phyloP scores from a whole-genome alignment of 2,329 filamentous ascomycete genomes.

The Dendryphion nanum region DNA sequence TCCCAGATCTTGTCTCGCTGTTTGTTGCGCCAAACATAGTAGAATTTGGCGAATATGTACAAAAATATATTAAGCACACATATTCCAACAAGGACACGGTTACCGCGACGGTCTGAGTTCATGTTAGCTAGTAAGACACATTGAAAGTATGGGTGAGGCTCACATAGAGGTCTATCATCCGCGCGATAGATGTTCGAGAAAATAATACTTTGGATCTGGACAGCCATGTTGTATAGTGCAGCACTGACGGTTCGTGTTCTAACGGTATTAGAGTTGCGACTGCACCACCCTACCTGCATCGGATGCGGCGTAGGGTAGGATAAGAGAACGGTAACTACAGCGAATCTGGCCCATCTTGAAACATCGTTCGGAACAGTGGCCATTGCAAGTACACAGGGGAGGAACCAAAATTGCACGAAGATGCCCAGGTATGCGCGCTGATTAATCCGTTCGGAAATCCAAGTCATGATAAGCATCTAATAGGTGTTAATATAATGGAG shows the following conservation, averaged over 20 bases:
- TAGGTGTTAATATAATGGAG: constrained; percentile 41
- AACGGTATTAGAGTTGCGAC: constrained; percentile 40
- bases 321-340: constrained; percentile 38
- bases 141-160: neutral
- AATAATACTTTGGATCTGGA: constrained; percentile 49
- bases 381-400: constrained; percentile 41
- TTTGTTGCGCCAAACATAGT: constrained; percentile 44
- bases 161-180: constrained; percentile 51
- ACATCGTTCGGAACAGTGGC: constrained; percentile 17
- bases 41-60: constrained; percentile 39
- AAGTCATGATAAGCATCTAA: constrained; percentile 37
- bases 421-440: constrained; percentile 49
- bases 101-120: constrained; percentile 38
- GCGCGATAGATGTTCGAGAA: constrained; percentile 50
- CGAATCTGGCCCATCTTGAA: constrained; percentile 40
- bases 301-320: constrained; percentile 44
- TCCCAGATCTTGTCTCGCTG: constrained; percentile 26
- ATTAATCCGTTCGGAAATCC: constrained; percentile 48
- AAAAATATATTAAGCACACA: constrained; percentile 31
- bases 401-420: constrained; percentile 42
- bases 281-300: constrained; percentile 41
- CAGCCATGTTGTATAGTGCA: constrained; percentile 44
- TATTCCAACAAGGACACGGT: constrained; percentile 35
- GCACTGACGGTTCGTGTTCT: constrained; percentile 41
- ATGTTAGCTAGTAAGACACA: neutral